Evolutionary conservation across 768 basidiomycete species (phyloP), one percentile per base, ranked within the genome.

Genomic region (Scleroderma bovista): DNA sequence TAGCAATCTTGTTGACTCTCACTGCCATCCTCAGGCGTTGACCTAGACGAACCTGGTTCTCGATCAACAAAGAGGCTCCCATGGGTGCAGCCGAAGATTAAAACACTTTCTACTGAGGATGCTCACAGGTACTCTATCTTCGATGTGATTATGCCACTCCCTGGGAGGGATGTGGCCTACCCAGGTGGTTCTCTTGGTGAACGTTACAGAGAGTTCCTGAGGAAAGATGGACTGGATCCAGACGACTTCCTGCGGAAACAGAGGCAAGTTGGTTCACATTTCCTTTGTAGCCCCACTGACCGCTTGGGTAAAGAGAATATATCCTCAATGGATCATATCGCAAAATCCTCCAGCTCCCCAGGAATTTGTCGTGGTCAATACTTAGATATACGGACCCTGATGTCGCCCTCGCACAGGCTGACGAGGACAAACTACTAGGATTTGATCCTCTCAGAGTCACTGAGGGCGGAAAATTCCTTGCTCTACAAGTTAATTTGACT

Each of bases 101-200:
- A 87, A 68, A 81, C 83, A 3, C 68, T 99, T 47, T 83, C 83
- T 0, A 80, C 81, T 56, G 86, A 77, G 16, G 91, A 97, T 63
- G 66, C 93, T 41, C 73, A 81, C 59, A 81, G 86, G 50, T 87
- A 93, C 68, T 80, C 84, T 15, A 91, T 98, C 53, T 91, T 92
- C 60, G 95, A 99, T 67, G 88, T 98, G 49, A 81, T 98, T 54
- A 91, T 98, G 85, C 94, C 96, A n/a, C 72, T 98, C 17, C 94
- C 96, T 24, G 96, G 96, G 3, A 92, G 83, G 55, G 91, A 95
- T 60, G 91, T 98, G 17, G 86, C 86, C 31, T 97, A 91, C 65
- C 96, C 96, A 0, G 88, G 85, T 3, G 93, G 93, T 12, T 58
- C 73, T 17, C 79, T 97, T n/a, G 92, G 93, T 22, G 86, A 94